These are phyloP conservation scores for Tricholomella constricta DNA, from an alignment of 768 basidiomycete genomes.

Conservation along the genomic window DNA sequence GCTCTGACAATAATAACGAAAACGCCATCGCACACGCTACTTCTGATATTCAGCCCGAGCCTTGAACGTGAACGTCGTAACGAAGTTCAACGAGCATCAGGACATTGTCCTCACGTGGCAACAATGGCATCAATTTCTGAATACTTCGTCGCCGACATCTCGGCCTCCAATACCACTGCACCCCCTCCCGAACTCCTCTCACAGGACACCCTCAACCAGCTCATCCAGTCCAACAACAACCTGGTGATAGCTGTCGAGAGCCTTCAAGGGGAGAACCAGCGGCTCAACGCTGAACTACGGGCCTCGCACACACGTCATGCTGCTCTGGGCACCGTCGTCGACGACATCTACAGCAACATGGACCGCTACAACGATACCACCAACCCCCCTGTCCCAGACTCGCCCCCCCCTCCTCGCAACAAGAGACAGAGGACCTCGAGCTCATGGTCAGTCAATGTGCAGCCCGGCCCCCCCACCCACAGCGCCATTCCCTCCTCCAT, in stretches of 20 bases:
- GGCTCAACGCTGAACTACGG: not conserved
- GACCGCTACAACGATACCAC: not conserved
- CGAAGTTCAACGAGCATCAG: too few relatives aligned
- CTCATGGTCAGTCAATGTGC: not conserved
- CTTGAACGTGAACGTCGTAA: too few relatives aligned
- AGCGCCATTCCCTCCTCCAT: not conserved
- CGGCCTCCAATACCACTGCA: not conserved
- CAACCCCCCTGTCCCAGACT: not conserved
- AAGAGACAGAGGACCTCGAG: not conserved
- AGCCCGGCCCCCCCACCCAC: not conserved
- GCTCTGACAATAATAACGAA: too few relatives aligned
- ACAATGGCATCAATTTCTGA: too few relatives aligned
- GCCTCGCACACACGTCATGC: not conserved
- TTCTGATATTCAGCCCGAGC: too few relatives aligned
- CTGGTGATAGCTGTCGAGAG: not conserved
- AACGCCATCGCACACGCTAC: too few relatives aligned
- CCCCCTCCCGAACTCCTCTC: not conserved
- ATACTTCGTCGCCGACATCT: not conserved
- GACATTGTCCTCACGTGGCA: too few relatives aligned
- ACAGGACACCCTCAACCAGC: not conserved
- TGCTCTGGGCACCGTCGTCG: not conserved
- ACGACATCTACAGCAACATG: not conserved
- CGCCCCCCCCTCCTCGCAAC: not conserved
- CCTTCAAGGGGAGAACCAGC: not conserved
- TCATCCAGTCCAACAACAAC: not conserved